These are phyloP conservation scores for Omphalotus olearius DNA, from an alignment of 1,284 basidiomycete species.

Conservation along the genomic window DNA sequence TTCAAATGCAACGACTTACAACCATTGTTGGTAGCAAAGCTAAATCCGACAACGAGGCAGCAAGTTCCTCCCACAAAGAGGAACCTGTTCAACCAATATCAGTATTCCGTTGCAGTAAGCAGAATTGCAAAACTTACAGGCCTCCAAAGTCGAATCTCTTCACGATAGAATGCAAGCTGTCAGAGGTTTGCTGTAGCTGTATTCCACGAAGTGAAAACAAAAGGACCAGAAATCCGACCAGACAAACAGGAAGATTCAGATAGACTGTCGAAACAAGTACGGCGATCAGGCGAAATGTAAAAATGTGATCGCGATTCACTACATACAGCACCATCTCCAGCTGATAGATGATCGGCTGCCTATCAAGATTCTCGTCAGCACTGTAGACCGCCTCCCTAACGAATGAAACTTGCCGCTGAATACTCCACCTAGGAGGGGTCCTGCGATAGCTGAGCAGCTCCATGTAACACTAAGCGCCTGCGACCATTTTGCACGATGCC, in stretches of 20 bases:
- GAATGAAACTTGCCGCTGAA: constrained; percentile 59
- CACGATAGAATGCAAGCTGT: constrained; percentile 47
- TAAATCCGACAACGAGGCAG: constrained; percentile 72
- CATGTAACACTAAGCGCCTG: constrained; percentile 78
- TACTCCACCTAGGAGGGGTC: constrained; percentile 71
- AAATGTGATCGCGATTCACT: background rate
- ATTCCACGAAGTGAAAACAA: constrained; percentile 54
- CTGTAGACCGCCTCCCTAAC: background rate
- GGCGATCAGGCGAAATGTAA: constrained; percentile 8
- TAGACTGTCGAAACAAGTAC: constrained; percentile 47
- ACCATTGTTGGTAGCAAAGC: constrained; percentile 60
- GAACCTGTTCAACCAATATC: constrained; percentile 36
- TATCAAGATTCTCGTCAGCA: background rate
- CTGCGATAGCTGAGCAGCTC: constrained; percentile 77
- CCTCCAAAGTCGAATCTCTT: constrained; percentile 70
- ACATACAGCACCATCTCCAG: constrained; percentile 82
- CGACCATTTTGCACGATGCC: constrained; percentile 72
- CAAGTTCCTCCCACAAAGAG: constrained; percentile 74
- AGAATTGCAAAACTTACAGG: constrained; percentile 45
- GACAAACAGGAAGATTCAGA: constrained; percentile 74
- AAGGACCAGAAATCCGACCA: constrained; percentile 54
- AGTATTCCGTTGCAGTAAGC: constrained; percentile 8
- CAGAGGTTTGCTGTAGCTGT: constrained; percentile 36
- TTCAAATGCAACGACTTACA: constrained; percentile 44
- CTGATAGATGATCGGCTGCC: constrained; percentile 29